A percentile compares a stretch with the other conserved stretches of the same genome.
Conservation (phyloP, 164 flowering plant species). For the Chimonanthus salicifolius region DNA sequence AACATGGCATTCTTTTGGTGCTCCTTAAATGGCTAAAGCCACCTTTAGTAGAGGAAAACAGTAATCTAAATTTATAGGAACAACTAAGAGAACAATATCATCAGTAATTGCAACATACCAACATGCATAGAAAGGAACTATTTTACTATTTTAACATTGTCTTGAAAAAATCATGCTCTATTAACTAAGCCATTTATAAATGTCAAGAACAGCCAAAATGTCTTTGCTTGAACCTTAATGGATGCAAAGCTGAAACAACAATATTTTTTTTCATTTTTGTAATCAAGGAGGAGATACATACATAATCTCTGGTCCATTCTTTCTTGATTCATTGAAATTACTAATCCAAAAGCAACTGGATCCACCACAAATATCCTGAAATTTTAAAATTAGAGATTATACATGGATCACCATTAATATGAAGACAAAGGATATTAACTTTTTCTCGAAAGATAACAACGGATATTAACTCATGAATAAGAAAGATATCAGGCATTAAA, state of each 20-base stretch:
- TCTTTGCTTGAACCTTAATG: neutral
- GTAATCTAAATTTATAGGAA: neutral
- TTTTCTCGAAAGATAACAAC: no score
- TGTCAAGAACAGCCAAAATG: neutral
- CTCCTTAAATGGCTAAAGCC: neutral
- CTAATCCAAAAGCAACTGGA: constrained; percentile 65
- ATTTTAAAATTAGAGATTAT: constrained; percentile 10
- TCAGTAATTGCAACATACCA: no score
- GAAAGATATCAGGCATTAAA: no score
- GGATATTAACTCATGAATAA: no score
- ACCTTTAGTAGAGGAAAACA: neutral
- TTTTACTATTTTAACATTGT: neutral
- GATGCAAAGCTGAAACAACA: neutral
- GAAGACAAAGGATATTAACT: no score
- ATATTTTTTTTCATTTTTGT: neutral
- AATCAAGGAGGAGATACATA: constrained; percentile 25
- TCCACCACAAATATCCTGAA: constrained; percentile 76
- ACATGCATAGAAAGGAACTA: neutral
- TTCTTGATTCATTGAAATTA: constrained; percentile 42
- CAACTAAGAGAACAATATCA: neutral
- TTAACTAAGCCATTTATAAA: neutral
- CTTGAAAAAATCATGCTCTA: neutral
- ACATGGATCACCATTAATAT: no score
- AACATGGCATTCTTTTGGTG: neutral
- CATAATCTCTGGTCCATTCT: constrained; percentile 59